Percentiles rank a stretch among this genome's conserved stretches.
Evolutionary conservation across 306 rosid genomes (phyloP).

Genomic region (Urtica urens): DNA sequence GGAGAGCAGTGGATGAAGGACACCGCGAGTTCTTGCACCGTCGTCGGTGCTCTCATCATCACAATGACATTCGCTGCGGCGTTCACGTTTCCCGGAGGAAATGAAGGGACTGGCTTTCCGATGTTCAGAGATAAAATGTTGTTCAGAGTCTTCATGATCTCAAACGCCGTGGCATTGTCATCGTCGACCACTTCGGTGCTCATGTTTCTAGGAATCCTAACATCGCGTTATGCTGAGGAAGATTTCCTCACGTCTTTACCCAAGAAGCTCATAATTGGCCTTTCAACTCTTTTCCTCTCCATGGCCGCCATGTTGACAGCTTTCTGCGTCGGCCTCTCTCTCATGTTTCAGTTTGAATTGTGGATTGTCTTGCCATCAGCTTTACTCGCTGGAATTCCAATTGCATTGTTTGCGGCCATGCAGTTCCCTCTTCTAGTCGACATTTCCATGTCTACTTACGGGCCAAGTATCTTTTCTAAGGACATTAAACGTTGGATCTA

Average conservation of each 20-base stretch:
- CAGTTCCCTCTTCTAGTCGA: neutral
- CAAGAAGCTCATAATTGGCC: neutral
- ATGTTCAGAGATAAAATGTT: neutral
- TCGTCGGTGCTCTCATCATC: constrained; percentile 1
- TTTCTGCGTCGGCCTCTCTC: neutral
- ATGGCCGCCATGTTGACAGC: constrained; percentile 5
- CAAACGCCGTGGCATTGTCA: neutral
- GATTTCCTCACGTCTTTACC: constrained; percentile 4
- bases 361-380: neutral
- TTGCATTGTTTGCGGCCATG: neutral
- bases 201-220: constrained; percentile 1
- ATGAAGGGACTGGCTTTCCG: neutral
- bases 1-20: constrained; percentile 8
- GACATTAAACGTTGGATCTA: neutral
- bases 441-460: neutral
- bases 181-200: neutral
- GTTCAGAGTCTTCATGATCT: neutral
- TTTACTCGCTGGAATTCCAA: neutral
- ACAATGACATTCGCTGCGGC: neutral
- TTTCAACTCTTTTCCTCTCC: neutral
- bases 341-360: neutral
- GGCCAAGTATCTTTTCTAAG: neutral
- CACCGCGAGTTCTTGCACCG: neutral
- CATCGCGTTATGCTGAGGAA: neutral
- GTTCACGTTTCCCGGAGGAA: neutral